Conservation (phyloP, 2,329 filamentous ascomycete species). For the Sporothrix schenckii region DNA sequence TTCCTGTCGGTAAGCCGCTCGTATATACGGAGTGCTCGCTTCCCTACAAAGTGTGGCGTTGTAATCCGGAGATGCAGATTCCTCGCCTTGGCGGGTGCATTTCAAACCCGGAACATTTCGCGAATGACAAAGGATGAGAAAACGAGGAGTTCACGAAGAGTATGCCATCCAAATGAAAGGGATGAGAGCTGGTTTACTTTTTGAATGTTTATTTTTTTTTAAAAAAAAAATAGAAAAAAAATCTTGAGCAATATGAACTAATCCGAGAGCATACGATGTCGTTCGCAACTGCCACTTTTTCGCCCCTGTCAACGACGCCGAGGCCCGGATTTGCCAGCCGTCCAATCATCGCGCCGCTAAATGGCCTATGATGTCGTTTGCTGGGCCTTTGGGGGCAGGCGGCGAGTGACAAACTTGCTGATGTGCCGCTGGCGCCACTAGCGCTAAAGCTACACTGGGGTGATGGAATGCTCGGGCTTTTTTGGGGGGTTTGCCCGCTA, state of each 20-base stretch:
- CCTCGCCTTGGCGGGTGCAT: no score
- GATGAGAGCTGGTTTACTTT: no score
- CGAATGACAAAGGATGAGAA: no score
- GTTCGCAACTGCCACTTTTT: neutral
- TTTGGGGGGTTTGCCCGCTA: slow-evolving; percentile 24
- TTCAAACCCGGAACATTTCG: no score
- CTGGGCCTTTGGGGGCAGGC: slow-evolving; percentile 5
- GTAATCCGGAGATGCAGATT: no score
- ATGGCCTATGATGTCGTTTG: slow-evolving; percentile 28
- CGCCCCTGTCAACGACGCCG: neutral
- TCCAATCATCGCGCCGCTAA: slow-evolving; percentile 31
- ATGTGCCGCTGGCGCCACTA: slow-evolving; percentile 10
- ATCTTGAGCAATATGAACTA: neutral
- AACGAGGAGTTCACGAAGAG: no score
- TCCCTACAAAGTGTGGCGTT: no score
- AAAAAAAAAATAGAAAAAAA: no score
- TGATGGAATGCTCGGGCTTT: slow-evolving; percentile 32
- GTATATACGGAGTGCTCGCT: no score
- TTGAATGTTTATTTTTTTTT: neutral
- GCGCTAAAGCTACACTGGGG: slow-evolving; percentile 14
- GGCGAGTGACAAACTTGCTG: neutral
- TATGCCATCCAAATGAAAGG: no score
- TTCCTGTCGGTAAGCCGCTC: no score
- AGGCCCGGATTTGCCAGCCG: neutral
- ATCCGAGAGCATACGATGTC: neutral